Base-by-base conservation (phyloP, 306 rosid genomes). In the Purshia tridentata region DNA sequence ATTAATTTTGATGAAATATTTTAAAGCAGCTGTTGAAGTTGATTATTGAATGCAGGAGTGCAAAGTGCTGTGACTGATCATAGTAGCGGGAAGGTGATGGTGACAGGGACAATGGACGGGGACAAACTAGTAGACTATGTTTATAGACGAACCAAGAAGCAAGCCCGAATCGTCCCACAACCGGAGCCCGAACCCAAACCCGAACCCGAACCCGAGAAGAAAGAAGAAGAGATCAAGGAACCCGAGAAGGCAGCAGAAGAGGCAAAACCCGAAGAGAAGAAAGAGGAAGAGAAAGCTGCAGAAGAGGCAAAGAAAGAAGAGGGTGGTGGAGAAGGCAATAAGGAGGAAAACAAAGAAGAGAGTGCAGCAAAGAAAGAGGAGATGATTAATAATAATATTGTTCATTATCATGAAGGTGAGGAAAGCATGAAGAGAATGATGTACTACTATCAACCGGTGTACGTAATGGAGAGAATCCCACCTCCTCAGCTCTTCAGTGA, bases 401-500 rank as follows among this genome's bases (percentile, higher is more conserved):
- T 29, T 29, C 2, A 29, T 29, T 29, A 29, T 29, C 35, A 29
- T 29, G 35, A 29, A 29, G 91, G 87, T 18, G 97, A 89, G 10
- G 96, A 93, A 72, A 59, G 61, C 6, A 77, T 83, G 90, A 93
- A 82, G 87, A 93, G 96, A 70, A 90, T 87, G 98, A 87, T 89
- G 91, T 70, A 88, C 54, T 83, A 91, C 73, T 86, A 81, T 29
- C 96, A 83, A 12, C 96, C 98, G 68, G 82, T 86, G 65, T 88
- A 91, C 77, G 80, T 88, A 44, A 83, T 86, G 23, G 92, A 93
- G 84, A 65, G 88, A 69, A 78, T 78, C 72, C 98, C 98, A 18
- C 92, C 97, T 1, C 98, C 97, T 72, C 98, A 91, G 87, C 86
- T 93, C 13, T 91, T 93, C 77, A 93, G 97, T 67, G 97, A 93